These are phyloP conservation scores for Trametes elegans DNA, from an alignment of 768 basidiomycete species.

Conservation along the genomic window DNA sequence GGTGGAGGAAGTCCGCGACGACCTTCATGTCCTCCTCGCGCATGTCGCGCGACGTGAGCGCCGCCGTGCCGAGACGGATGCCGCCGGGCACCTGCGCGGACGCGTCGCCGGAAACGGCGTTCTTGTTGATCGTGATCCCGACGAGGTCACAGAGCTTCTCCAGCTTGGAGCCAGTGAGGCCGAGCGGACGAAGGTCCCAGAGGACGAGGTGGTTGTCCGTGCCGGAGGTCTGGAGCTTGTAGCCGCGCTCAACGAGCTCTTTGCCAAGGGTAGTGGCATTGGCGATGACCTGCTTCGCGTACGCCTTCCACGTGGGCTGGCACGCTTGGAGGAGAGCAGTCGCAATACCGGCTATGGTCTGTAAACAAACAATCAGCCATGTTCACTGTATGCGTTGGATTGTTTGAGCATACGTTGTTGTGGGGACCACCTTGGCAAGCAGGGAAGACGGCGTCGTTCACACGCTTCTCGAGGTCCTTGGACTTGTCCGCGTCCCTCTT, in stretches of 20 bases:
- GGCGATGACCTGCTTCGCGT: conserved; percentile 91
- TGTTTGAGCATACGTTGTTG: conserved; percentile 73
- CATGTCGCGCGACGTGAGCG: conserved; percentile 95
- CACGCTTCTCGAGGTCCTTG: conserved; percentile 90
- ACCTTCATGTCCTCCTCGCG: conserved; percentile 79
- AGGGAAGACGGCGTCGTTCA: conserved; percentile 99
- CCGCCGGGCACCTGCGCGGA: conserved; percentile 96
- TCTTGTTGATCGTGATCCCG: conserved; percentile 97
- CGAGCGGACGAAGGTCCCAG: conserved; percentile 95
- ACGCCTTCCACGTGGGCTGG: conserved; percentile 84
- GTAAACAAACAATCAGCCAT: background rate
- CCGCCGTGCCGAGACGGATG: conserved; percentile 93
- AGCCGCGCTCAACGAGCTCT: conserved; percentile 73
- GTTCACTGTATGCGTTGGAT: background rate
- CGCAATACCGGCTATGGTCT: conserved; percentile 95
- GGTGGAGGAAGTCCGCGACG: conserved; percentile 91
- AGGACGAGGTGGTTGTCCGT: conserved; percentile 98
- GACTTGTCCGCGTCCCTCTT: conserved; percentile 82
- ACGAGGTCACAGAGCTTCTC: conserved; percentile 98
- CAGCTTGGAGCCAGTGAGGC: conserved; percentile 96
- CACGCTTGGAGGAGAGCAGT: conserved; percentile 89
- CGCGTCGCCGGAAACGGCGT: conserved; percentile 94
- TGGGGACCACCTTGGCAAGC: conserved; percentile 99
- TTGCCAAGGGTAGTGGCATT: conserved; percentile 81
- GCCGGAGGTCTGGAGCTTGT: conserved; percentile 95